Base-by-base conservation (phyloP, 2,329 filamentous ascomycete species). In the Colletotrichum lindemuthianum region DNA sequence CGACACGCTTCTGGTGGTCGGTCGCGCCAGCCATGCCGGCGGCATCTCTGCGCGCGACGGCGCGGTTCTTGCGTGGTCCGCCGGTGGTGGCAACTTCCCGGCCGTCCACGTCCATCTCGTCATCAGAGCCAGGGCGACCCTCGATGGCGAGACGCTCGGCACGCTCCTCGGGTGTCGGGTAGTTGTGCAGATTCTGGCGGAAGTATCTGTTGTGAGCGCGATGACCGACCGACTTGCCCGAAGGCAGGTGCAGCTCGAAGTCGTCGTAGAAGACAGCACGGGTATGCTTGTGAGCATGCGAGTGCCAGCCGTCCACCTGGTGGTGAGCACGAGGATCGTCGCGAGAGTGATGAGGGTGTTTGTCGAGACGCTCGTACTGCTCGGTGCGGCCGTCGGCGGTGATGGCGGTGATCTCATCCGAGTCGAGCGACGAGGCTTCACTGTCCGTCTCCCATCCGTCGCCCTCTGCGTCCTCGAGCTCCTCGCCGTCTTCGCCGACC, bases 371-470 rank as follows among this genome's bases (percentile, higher is more conserved):
- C 72, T 92, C 89, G 74, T 91, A 92, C 68, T 91, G 89, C 71
- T 91, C 86, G 52, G 87, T 83, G 69, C 88, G 87, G 49, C 88
- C 84, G 68, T 95, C 92, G 37, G 92, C 90, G 2, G 92, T 92
- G 8, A 96, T 88, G 8, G 91, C 88, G 6, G 89, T 91, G 45
- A 96, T 87, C 70, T 97, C 93, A 59, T 91, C 91, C 1, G 93
- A 96, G 69, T 94, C 92, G 40, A 96, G 84, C 10, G 93, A 96
- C 1, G 94, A 97, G n/a, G 86, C 90, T 9, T 92, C 93, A 69
- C 90, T 93, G 75, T 98, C 96, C 0, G 94, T 97, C 79, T 99
- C 96, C 95, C 96, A 98, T 48, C 92, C 93, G 47, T 95, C 93
- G 6, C 90, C 88, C 11, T 85, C 82, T 55, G 81, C 80, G 48